phyloP scores from a whole-genome alignment of 371 early-diverging fungal genomes.

The Coemansia sp. region DNA sequence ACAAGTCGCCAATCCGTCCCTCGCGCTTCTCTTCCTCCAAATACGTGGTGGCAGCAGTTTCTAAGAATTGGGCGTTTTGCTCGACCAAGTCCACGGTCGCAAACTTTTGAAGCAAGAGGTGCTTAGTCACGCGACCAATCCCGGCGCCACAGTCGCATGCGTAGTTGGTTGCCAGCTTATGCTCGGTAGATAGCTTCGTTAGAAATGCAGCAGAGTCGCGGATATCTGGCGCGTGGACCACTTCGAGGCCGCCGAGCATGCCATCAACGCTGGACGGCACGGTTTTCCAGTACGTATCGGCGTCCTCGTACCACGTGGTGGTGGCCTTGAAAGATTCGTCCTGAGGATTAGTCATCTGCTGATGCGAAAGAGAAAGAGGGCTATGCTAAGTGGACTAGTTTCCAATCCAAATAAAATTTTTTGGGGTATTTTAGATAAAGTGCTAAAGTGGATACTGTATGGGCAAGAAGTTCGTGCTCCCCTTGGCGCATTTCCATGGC shows the following conservation, averaged over 20 bases:
- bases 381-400: no score
- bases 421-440: not conserved
- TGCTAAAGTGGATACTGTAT: not conserved
- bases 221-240: constrained; percentile 72
- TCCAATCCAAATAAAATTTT: not conserved
- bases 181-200: constrained; percentile 51
- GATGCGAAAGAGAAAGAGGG: no score
- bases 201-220: constrained; percentile 70
- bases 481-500: not conserved
- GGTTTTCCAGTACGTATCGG: constrained; percentile 82
- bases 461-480: not conserved
- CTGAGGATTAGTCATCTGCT: constrained; percentile 5
- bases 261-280: constrained; percentile 77
- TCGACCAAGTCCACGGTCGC: constrained; percentile 88
- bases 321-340: constrained; percentile 25
- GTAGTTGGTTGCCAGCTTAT: constrained; percentile 15
- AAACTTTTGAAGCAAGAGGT: constrained; percentile 74
- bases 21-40: constrained; percentile 56
- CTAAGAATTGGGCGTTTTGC: constrained; percentile 73
- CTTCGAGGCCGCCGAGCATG: constrained; percentile 85
- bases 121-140: constrained; percentile 90
- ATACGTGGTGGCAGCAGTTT: constrained; percentile 64
- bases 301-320: constrained; percentile 77
- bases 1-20: constrained; percentile 61
- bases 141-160: constrained; percentile 89